phyloP scores from a whole-genome alignment of 2,329 filamentous ascomycete species.

The Pestalotiopsis sp. region DNA sequence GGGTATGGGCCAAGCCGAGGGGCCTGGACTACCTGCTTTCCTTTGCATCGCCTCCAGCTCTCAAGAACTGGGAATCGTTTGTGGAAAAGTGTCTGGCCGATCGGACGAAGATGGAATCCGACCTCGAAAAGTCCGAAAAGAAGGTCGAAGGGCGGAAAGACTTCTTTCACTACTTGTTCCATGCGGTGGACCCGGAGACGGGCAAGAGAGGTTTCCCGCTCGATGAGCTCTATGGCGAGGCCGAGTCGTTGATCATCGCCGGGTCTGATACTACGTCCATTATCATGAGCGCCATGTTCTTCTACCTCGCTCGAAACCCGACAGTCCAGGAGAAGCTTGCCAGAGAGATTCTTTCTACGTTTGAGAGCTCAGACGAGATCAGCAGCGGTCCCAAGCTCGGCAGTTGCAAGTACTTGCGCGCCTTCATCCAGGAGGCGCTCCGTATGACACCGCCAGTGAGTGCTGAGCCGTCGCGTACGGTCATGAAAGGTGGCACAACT shows the following conservation, averaged over 20 bases:
- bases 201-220: neutral
- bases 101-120: neutral
- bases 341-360: slow-evolving; percentile 10
- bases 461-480: slow-evolving; percentile 13
- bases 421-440: slow-evolving; percentile 20
- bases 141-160: neutral
- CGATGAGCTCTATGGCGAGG: slow-evolving; percentile 1
- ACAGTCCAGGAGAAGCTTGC: slow-evolving; percentile 7
- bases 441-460: slow-evolving; percentile 17
- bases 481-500: slow-evolving; percentile 12
- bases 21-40: neutral
- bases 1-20: neutral
- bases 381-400: neutral
- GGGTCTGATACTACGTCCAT: slow-evolving; percentile 11
- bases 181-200: neutral
- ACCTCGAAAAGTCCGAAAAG: neutral
- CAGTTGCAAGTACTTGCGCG: slow-evolving; percentile 18
- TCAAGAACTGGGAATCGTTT: slow-evolving; percentile 8
- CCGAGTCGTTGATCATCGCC: slow-evolving; percentile 2
- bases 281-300: slow-evolving; percentile 9
- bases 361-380: slow-evolving; percentile 11
- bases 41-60: neutral
- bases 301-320: slow-evolving; percentile 14
- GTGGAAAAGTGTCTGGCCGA: slow-evolving; percentile 9
- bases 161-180: slow-evolving; percentile 12